Evolutionary conservation across 2,329 filamentous ascomycete genomes (phyloP), one percentile per base, ranked within the genome.

Genomic region (Ceratocystis smalleyi): DNA sequence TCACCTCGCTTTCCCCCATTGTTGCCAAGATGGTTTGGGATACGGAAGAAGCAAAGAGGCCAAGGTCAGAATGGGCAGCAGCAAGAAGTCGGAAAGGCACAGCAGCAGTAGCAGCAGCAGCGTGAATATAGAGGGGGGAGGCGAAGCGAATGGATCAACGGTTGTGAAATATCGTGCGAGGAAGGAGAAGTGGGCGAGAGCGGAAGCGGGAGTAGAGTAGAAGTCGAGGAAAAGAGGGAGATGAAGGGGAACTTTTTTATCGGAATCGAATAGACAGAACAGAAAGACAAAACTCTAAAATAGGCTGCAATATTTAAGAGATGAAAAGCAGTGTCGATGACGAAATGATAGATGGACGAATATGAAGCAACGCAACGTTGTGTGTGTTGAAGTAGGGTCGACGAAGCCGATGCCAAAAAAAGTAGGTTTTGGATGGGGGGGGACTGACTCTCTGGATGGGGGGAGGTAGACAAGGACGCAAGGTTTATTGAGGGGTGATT

Each of bases 1-100:
- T 90, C 78, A 88, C 83, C 80, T 95, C 91, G 80, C 87, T 88
- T 84, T 96, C 91, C 81, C 94, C 91, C 91, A 97, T 96, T 80
- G 87, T 92, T 54, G 62, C 57, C 32, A 83, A 87, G 70, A 81
- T 87, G 64, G 84, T 88, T 27, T 88, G 85, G 86, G 61, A 62
- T 43, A 32, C 43, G 51, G 17, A 47, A 27, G 62, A 32, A 45
- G 64, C 30, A 62, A 40, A 59, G 49, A 27, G 45, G 49, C 61
- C 22, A 63, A 63, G 30, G 6, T 61, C 35, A 55, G n/a, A 12
- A 22, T 40, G 24, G 59, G 35, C 35, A 61, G 59, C 22, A 61
- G 35, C 17, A 17, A 15, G 59, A 8, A 61, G 22, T 17, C 24
- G 32, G 22, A 12, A 43, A 19, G 35, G 15, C 19, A 61, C 59